Percentiles rank a stretch among this genome's conserved stretches.
Evolutionary conservation across 2,329 filamentous ascomycete species (phyloP).

Genomic region (Tolypocladium paradoxum): DNA sequence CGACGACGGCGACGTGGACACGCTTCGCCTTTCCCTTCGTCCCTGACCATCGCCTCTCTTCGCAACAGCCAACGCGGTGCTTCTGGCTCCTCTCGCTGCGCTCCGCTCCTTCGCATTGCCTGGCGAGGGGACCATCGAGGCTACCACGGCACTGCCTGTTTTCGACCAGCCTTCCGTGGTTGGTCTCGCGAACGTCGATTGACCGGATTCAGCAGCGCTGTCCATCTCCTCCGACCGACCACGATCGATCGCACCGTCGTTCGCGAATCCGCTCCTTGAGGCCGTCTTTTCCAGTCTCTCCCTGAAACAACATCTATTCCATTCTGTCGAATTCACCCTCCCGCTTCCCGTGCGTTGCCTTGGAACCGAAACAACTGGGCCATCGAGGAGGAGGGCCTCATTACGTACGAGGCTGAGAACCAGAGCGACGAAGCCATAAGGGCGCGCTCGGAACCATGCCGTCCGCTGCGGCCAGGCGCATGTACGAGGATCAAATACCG

Average conservation of each 20-base stretch:
- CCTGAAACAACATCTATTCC: conserved; percentile 1
- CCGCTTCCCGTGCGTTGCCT: not conserved
- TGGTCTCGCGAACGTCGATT: conserved; percentile 9
- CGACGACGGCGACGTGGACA: conserved; percentile 6
- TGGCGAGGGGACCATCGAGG: conserved; percentile 3
- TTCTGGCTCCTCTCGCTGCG: not conserved
- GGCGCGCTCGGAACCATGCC: conserved; percentile 37
- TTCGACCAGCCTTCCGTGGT: conserved; percentile 8
- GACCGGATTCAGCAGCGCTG: conserved; percentile 43
- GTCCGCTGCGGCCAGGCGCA: conserved; percentile 47
- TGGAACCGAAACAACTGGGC: not conserved
- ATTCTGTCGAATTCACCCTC: not conserved
- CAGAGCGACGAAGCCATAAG: not conserved
- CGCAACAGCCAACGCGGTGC: conserved; percentile 1
- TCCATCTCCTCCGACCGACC: conserved; percentile 20
- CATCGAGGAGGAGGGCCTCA: not conserved
- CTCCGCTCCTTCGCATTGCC: not conserved
- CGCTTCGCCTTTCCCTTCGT: conserved; percentile 4
- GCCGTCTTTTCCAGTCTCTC: conserved; percentile 4
- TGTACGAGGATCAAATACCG: conserved; percentile 62
- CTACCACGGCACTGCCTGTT: conserved; percentile 1
- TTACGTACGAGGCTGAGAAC: not conserved
- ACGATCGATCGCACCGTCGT: conserved; percentile 5
- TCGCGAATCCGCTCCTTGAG: conserved; percentile 9
- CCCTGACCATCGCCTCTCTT: conserved; percentile 7